A percentile compares a stretch with the other conserved stretches of the same genome.
Conservation (phyloP, 2,329 filamentous ascomycete species). For the Fusarium miscanthi region DNA sequence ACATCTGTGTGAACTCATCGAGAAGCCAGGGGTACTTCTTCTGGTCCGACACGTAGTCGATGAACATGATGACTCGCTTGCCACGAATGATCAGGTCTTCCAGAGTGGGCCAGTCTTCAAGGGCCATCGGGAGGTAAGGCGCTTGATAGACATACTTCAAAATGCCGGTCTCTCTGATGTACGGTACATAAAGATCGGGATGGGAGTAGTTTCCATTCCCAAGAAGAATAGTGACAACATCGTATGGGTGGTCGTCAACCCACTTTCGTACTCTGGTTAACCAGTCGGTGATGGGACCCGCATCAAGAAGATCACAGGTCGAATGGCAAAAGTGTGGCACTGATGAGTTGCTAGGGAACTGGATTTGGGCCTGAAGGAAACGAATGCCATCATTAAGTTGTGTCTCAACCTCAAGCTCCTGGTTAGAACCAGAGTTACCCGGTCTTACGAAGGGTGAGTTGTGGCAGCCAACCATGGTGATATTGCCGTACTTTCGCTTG, state of each 20-base stretch:
- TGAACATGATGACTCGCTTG: constrained; percentile 81
- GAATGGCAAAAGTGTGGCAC: constrained; percentile 84
- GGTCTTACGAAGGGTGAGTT: constrained; percentile 81
- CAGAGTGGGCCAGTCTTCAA: constrained; percentile 86
- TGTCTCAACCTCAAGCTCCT: constrained; percentile 71
- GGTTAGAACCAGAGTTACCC: constrained; percentile 81
- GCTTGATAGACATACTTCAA: constrained; percentile 79
- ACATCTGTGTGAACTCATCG: constrained; percentile 88
- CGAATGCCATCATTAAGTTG: constrained; percentile 84
- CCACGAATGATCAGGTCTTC: constrained; percentile 77
- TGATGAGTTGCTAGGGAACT: constrained; percentile 62
- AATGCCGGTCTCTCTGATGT: constrained; percentile 78
- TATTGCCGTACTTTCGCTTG: constrained; percentile 80
- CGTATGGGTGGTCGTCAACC: constrained; percentile 82
- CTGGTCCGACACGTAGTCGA: constrained; percentile 88
- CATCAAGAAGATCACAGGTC: constrained; percentile 83
- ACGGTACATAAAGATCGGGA: constrained; percentile 71
- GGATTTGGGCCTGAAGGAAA: constrained; percentile 72
- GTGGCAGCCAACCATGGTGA: constrained; percentile 81
- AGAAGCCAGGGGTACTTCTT: constrained; percentile 82
- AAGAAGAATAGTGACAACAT: constrained; percentile 87
- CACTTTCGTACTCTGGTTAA: constrained; percentile 76
- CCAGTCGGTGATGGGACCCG: constrained; percentile 80
- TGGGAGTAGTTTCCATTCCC: constrained; percentile 83
- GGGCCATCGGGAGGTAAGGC: constrained; percentile 73